Evolutionary conservation across 2,329 filamentous ascomycete genomes (phyloP).

Genomic region (Hymenoscyphus infarciens): DNA sequence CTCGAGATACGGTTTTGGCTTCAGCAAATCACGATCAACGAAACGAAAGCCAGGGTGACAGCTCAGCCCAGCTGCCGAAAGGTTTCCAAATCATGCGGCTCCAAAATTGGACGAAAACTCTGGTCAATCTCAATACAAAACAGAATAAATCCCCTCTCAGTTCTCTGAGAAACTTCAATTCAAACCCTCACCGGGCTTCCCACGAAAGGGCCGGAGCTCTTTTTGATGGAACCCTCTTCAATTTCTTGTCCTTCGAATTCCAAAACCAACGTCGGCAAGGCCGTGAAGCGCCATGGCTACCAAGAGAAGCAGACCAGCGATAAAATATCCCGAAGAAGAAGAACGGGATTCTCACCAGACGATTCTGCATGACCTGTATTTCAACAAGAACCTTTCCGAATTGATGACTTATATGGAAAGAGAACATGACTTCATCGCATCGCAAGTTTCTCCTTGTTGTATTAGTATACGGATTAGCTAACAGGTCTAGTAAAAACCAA

Average conservation of each 20-base stretch:
- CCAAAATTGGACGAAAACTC: neutral
- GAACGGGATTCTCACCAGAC: neutral
- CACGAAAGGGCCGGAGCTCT: neutral
- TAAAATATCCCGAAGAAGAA: neutral
- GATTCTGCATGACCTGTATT: neutral
- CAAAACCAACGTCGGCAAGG: neutral
- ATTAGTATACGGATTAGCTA: neutral
- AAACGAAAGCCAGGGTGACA: no score
- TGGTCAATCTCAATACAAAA: neutral
- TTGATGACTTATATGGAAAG: neutral
- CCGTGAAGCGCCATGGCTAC: neutral
- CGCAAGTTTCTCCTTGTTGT: neutral
- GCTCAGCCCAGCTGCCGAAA: neutral
- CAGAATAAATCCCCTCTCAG: neutral
- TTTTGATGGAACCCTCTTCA: neutral
- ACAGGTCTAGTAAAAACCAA: constrained; percentile 17
- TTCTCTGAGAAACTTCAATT: neutral
- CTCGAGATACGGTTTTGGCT: neutral
- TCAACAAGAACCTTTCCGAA: neutral
- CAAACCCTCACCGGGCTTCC: neutral
- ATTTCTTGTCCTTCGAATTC: neutral
- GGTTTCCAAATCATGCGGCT: neutral
- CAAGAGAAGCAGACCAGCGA: neutral
- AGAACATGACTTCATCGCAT: neutral
- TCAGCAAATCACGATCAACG: constrained; percentile 1